Conservation (phyloP, 129 eudicot genomes). For the Centella asiatica region DNA sequence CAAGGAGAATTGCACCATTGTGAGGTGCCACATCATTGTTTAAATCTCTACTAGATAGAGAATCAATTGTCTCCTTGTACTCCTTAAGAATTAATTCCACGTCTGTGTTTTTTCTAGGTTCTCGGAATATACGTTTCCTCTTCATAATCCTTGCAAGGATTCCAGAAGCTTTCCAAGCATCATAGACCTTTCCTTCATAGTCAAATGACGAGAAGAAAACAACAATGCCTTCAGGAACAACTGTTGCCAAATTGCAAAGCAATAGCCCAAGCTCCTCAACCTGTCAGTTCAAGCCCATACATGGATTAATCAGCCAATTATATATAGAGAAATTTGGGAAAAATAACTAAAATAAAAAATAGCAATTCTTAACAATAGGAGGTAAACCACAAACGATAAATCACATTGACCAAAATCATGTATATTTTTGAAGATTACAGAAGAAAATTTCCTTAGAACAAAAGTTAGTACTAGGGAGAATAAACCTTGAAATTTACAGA, state of each 20-base stretch:
- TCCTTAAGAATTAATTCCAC: conserved; percentile 65
- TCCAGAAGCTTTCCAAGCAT: conserved; percentile 72
- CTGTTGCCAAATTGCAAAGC: conserved; percentile 59
- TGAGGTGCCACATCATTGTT: conserved; percentile 19
- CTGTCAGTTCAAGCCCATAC: conserved; percentile 34
- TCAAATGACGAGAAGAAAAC: conserved; percentile 92
- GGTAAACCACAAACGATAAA: neutral
- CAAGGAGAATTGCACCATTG: conserved; percentile 77
- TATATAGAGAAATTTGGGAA: neutral
- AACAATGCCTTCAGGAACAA: conserved; percentile 76
- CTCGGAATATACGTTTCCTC: conserved; percentile 74
- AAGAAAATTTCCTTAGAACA: neutral
- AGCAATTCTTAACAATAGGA: neutral
- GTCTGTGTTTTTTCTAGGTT: conserved; percentile 77
- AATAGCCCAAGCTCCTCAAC: conserved; percentile 84
- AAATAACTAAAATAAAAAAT: conserved; percentile 1
- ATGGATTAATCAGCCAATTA: conserved; percentile 4
- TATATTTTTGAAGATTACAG: neutral
- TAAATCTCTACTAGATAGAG: conserved; percentile 16
- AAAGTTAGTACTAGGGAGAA: neutral
- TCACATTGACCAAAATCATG: neutral
- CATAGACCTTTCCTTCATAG: conserved; percentile 62
- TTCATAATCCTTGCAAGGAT: conserved; percentile 60
- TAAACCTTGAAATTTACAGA: neutral
- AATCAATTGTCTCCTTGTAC: conserved; percentile 69